Evolutionary conservation across 2,329 filamentous ascomycete genomes (phyloP), one percentile per base, ranked within the genome.

Genomic region (Fusarium falciforme): DNA sequence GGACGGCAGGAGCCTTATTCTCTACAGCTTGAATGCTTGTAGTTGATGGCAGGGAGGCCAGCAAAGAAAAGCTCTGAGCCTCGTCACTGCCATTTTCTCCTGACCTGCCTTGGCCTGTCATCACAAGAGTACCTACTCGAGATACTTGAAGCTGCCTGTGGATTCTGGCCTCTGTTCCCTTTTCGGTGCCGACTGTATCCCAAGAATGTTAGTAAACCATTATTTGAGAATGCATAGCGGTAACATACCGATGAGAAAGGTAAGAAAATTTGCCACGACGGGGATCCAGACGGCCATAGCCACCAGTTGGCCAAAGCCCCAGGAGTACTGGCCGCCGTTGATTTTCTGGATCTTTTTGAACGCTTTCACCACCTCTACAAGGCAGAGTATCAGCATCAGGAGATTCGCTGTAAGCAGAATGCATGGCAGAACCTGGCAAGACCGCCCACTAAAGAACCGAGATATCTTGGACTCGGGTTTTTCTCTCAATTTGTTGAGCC

Each of bases 281-380:
- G 70, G 70, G 9, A 70, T n/a, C 66, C 66, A 73, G 0, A 72
- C 40, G 0, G 70, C 65, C 0, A 52, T 40, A 1, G 70, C 59
- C 2, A 61, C 47, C 3, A 73, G 8, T 10, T 73, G 62, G 1
- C 70, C 59, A 17, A 70, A 73, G 0, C 40, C 58, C 70, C 59
- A 67, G 4, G 64, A 66, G 25, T 36, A 20, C 33, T 52, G 17
- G 33, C 36, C 40, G 11, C 55, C 47, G 3, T 29, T 52, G 3
- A 52, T 14, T 52, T 52, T 8, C 16, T 52, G 4, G 14, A 52
- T 16, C 17, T 52, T 52, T 8, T 27, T 27, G 47, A 27, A 52
- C 6, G 47, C 47, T 10, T 29, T 17, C 8, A 52, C 47, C 47
- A 52, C 25, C 22, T 52, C 47, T 1, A 11, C 14, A 22, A 33